These are phyloP conservation scores for Zarea fungicola DNA, from an alignment of 2,329 filamentous ascomycete genomes.

Conservation along the genomic window DNA sequence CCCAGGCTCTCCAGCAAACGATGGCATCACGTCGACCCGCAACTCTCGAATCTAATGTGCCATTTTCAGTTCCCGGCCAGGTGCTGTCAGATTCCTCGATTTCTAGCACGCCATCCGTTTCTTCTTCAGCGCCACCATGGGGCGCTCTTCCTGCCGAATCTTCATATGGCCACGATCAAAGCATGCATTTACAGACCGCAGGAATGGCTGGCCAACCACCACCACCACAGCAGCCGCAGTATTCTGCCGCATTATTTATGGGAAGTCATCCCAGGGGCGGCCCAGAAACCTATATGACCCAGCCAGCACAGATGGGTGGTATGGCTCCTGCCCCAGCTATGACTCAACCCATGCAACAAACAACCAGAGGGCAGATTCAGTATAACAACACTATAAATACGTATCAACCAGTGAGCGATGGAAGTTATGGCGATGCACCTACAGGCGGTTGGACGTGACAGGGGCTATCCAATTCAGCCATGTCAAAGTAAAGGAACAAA, in stretches of 20 bases:
- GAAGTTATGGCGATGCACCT: constrained; percentile 4
- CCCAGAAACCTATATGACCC: background rate
- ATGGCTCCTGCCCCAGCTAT: background rate
- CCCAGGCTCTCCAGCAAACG: constrained; percentile 33
- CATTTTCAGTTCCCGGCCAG: constrained; percentile 26
- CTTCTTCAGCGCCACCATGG: constrained; percentile 29
- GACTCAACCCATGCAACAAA: background rate
- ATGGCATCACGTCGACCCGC: constrained; percentile 31
- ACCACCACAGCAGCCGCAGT: constrained; percentile 6
- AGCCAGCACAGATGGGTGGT: background rate
- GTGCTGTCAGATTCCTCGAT: constrained; percentile 29
- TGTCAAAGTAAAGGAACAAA: background rate
- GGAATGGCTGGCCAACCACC: background rate
- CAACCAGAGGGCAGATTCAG: background rate
- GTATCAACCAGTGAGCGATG: background rate
- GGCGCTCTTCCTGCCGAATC: constrained; percentile 18
- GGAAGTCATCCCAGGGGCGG: background rate
- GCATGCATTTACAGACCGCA: constrained; percentile 1
- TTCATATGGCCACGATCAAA: background rate
- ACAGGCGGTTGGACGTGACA: constrained; percentile 5
- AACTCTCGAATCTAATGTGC: constrained; percentile 22
- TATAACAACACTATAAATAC: background rate
- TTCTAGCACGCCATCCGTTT: constrained; percentile 26
- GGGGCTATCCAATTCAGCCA: background rate
- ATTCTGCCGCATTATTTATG: background rate